Evolutionary conservation across 345 rosid species (phyloP), one percentile per base, ranked within the genome.

Genomic region (Psidium guajava): DNA sequence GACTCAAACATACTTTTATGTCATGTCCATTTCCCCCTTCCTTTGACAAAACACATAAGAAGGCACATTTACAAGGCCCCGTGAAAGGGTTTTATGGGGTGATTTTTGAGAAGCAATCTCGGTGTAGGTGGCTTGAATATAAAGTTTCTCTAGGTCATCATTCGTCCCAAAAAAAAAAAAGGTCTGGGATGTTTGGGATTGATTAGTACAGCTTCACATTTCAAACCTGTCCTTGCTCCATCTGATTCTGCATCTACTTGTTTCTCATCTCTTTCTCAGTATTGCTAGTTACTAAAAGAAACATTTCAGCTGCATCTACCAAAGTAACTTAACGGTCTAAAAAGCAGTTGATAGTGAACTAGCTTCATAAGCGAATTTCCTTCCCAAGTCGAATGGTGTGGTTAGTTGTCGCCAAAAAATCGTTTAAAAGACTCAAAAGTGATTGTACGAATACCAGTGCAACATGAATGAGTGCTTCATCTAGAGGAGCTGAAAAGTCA

Each of bases 401-500:
- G 24, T 69, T 69, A 64, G 75, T 69, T 2, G 24, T 69, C 13
- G 6, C 21, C 77, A 18, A 36, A 36, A 69, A 69, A 5, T 21
- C 0, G 25, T 21, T 36, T 14, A 18, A 21, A 36, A 69, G 80
- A 69, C 25, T 36, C 80, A 9, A 36, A 36, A 69, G 80, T 36
- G 47, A 69, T 36, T 36, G 80, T 36, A 8, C 4, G 0, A 44
- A 84, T 91, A 94, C 99, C 98, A 93, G 86, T 8, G 96, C 90
- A 88, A 95, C 99, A 89, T 95, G 99, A 84, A 94, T 85, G 56
- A 95, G 88, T 36, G 98, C 99, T 91, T 96, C 99, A 89, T 96
- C 99, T 75, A 95, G 98, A 74, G 99, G 97, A 89, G 98, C 98
- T 22, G 98, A 92, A 88, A 95, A 97, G 88, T 96, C 96, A 32